A percentile compares a stretch with the other conserved stretches of the same genome.
Conservation (phyloP, 768 basidiomycete genomes). For the Tylopilus felleus region DNA sequence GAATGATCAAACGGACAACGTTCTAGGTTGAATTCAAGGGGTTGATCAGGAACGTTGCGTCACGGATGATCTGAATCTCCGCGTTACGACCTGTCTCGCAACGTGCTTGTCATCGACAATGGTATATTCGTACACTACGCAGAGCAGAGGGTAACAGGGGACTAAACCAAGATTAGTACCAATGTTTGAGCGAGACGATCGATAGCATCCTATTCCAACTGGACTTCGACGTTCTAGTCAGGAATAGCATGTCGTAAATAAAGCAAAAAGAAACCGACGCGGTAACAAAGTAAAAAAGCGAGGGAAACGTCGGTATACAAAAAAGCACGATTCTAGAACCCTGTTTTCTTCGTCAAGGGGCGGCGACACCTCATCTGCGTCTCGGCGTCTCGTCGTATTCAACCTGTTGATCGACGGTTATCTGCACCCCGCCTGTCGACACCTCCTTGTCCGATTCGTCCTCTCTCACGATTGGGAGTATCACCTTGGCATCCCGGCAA, state of each 20-base stretch:
- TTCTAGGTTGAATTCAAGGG: no score
- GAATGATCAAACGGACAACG: no score
- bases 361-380: conserved; percentile 10
- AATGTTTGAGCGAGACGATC: no score
- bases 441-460: conserved; percentile 21
- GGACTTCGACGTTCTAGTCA: not conserved
- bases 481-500: conserved; percentile 36
- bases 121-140: no score
- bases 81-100: no score
- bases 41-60: no score
- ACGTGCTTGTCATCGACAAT: no score
- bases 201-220: not conserved
- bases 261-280: no score
- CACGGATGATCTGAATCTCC: no score
- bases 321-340: not conserved
- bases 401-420: conserved; percentile 55
- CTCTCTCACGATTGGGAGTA: conserved; percentile 34
- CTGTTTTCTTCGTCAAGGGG: not conserved
- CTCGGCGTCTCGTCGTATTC: conserved; percentile 41
- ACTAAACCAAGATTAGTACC: no score
- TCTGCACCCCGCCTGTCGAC: conserved; percentile 47
- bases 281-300: not conserved
- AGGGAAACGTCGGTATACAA: not conserved
- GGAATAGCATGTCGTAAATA: not conserved
- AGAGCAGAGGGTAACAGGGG: no score